Conservation (phyloP, 2,329 filamentous ascomycete species). For the Pestalotiopsis sp. region DNA sequence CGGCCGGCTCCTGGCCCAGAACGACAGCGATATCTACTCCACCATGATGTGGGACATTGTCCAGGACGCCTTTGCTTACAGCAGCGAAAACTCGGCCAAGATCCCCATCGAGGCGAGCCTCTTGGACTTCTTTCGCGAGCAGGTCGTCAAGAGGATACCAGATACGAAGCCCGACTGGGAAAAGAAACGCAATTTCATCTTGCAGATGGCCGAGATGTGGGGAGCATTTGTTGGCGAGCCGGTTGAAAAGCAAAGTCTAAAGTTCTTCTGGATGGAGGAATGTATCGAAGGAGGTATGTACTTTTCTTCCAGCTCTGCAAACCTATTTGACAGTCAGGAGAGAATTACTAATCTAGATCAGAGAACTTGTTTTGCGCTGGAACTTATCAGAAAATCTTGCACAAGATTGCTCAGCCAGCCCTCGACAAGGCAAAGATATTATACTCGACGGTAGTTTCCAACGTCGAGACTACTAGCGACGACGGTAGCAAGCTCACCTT, state of each 20-base stretch:
- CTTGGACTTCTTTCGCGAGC: slow-evolving; percentile 54
- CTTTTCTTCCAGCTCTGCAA: slow-evolving; percentile 28
- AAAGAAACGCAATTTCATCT: slow-evolving; percentile 44
- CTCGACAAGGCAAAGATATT: slow-evolving; percentile 57
- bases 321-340: neutral
- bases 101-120: slow-evolving; percentile 53
- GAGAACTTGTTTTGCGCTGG: slow-evolving; percentile 64
- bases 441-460: slow-evolving; percentile 50
- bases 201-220: slow-evolving; percentile 66
- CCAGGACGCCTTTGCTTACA: slow-evolving; percentile 67
- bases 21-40: slow-evolving; percentile 50
- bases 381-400: slow-evolving; percentile 62
- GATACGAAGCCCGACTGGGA: slow-evolving; percentile 43
- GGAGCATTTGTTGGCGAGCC: slow-evolving; percentile 72
- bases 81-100: slow-evolving; percentile 56
- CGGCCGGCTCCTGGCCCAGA: slow-evolving; percentile 51
- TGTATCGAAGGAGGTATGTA: slow-evolving; percentile 70
- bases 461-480: slow-evolving; percentile 39
- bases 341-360: slow-evolving; percentile 25
- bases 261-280: slow-evolving; percentile 79
- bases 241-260: slow-evolving; percentile 67
- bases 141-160: slow-evolving; percentile 49
- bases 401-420: slow-evolving; percentile 60
- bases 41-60: slow-evolving; percentile 70
- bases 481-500: slow-evolving; percentile 43